Evolutionary conservation across 768 basidiomycete genomes (phyloP), one percentile per base, ranked within the genome.

Genomic region (Tricholoma saponaceum): DNA sequence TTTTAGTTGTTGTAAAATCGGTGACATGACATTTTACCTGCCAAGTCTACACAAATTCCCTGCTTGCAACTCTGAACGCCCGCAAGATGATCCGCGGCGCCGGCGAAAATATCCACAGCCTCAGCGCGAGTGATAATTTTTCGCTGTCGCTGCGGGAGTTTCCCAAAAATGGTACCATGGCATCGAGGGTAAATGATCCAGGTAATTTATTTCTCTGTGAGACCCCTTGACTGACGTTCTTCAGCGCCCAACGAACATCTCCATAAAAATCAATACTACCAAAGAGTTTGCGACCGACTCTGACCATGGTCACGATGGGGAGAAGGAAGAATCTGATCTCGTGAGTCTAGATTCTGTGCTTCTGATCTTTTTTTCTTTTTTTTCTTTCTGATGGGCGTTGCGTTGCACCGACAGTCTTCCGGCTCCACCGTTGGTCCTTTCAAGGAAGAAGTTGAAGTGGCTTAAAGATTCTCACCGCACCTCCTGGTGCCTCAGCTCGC

Each of bases 41-140:
- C 20, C 13, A n/a, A 84, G 83, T 85, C 5, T 85, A 84, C 63
- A 79, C 80, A n/a, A n/a, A n/a, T n/a, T n/a, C n/a, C n/a, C n/a
- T n/a, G n/a, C n/a, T n/a, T n/a, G n/a, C n/a, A n/a, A n/a, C n/a
- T n/a, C n/a, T n/a, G n/a, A n/a, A n/a, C n/a, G 81, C 80, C 8
- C 73, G 83, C 6, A 78, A 77, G 54, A 74, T 72, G 70, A 75
- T 84, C 53, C 76, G 76, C 35, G 72, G 68, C 9, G 62, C 75
- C 0, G 69, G 69, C 1, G 76, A 76, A 44, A 72, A 68, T 5
- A 67, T 79, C 16, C 70, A 76, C 46, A 78, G 63, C 58, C 76
- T 74, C 16, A 76, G 74, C 56, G 8, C n/a, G n/a, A n/a, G n/a
- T n/a, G 76, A 77, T 23, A 71, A 76, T 53, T 39, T 76, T 26